These are phyloP conservation scores for Boehmeria nivea DNA, from an alignment of 306 rosid genomes.

Conservation along the genomic window DNA sequence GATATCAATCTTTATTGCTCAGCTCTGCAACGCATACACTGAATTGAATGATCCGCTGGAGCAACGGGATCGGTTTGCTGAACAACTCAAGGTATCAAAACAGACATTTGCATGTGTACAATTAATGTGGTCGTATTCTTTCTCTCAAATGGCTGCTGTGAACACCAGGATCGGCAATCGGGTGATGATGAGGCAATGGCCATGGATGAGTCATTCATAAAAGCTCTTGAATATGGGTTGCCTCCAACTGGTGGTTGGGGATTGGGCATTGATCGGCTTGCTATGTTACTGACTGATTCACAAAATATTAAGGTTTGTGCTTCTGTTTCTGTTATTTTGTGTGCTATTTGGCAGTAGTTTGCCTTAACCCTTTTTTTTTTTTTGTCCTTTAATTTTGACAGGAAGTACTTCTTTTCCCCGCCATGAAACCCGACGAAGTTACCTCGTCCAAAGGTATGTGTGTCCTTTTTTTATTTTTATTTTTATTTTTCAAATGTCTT, in stretches of 20 bases:
- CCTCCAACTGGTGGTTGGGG: slow-evolving; percentile 99
- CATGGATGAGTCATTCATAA: slow-evolving; percentile 80
- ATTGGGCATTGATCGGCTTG: slow-evolving; percentile 78
- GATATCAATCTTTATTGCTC: slow-evolving; percentile 19
- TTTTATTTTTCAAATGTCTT: too few species aligned
- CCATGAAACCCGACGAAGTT: slow-evolving; percentile 80
- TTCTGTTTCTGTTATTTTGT: background rate
- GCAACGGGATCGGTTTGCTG: slow-evolving; percentile 83
- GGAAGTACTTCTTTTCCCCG: slow-evolving; percentile 96
- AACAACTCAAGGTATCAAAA: slow-evolving; percentile 74
- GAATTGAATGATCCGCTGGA: slow-evolving; percentile 94
- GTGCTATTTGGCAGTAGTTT: background rate
- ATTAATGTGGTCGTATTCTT: background rate
- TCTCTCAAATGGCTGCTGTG: slow-evolving; percentile 4
- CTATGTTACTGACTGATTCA: slow-evolving; percentile 80
- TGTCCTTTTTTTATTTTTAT: background rate
- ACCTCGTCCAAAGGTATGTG: slow-evolving; percentile 30
- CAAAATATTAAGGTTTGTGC: slow-evolving; percentile 73
- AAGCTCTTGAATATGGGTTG: slow-evolving; percentile 87
- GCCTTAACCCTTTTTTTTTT: background rate
- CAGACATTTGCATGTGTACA: too few species aligned
- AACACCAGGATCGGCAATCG: slow-evolving; percentile 71
- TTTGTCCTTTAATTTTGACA: slow-evolving; percentile 27
- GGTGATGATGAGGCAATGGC: slow-evolving; percentile 99
- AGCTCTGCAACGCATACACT: slow-evolving; percentile 89